Conservation (phyloP, 2,329 filamentous ascomycete genomes). For the Trichoderma afroharzianum region DNA sequence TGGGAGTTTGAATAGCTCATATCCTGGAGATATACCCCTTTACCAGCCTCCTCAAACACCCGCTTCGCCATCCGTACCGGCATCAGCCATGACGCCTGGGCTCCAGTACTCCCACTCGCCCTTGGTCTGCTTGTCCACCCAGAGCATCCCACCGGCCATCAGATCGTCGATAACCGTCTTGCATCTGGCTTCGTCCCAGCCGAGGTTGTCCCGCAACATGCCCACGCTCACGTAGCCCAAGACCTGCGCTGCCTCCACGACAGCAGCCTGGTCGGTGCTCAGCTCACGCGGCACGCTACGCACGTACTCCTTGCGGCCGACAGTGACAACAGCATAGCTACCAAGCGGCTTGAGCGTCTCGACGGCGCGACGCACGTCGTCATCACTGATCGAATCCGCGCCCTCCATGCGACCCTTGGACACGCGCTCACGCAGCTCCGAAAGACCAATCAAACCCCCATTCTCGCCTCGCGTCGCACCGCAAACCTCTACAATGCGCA, state of each 20-base stretch:
- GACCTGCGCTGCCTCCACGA: constrained; percentile 86
- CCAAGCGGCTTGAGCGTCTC: constrained; percentile 82
- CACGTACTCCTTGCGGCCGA: constrained; percentile 84
- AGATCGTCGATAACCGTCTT: constrained; percentile 88
- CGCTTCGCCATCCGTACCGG: constrained; percentile 23
- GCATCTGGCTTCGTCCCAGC: constrained; percentile 81
- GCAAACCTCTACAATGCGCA: constrained; percentile 93
- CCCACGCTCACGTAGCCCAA: constrained; percentile 85
- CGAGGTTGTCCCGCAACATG: constrained; percentile 82
- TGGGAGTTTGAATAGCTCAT: not conserved
- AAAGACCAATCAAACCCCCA: constrained; percentile 81
- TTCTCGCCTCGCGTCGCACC: constrained; percentile 83
- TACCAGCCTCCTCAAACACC: not conserved
- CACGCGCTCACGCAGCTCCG: constrained; percentile 75
- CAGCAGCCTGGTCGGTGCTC: constrained; percentile 88
- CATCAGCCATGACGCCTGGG: constrained; percentile 65
- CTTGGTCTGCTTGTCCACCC: constrained; percentile 79
- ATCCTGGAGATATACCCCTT: not conserved
- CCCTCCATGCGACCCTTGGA: constrained; percentile 71
- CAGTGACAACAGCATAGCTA: constrained; percentile 77
- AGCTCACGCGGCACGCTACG: constrained; percentile 92
- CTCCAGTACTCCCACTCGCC: constrained; percentile 94
- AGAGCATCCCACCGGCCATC: constrained; percentile 82
- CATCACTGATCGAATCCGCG: constrained; percentile 77
- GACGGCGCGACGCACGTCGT: constrained; percentile 88